Evolutionary conservation across 2,329 filamentous ascomycete species (phyloP), one percentile per base, ranked within the genome.

Genomic region (Cercospora sp.): DNA sequence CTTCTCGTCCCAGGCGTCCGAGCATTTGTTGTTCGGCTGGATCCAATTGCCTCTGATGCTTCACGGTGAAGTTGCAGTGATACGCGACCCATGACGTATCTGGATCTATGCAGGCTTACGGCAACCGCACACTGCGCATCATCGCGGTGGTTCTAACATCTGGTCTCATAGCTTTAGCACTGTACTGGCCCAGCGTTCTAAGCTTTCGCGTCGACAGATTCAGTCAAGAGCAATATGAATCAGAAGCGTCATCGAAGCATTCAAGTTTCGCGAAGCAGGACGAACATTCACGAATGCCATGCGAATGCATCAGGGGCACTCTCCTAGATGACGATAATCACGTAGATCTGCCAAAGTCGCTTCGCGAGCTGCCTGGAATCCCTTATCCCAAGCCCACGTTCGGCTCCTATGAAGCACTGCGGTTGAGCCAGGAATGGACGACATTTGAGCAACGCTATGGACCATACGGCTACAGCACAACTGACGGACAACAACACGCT

Each of bases 351-450:
- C 58, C 58, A n/a, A 36, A 40, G 9, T 40, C 58, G 18, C 33
- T 40, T 40, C 31, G 13, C 20, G 13, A 40, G 13, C 30, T 40
- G n/a, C 31, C 33, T 26, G 33, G 18, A 33, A 20, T 13, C 20
- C 8, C n/a, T 7, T 69, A 63, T 59, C 60, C 67, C 16, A 33
- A 63, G 18, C 57, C 63, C 10, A 65, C 67, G 5, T 58, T 60
- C 42, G 72, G 72, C 1, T 73, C 71, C 2, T 73, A 72, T 57
- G 68, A 70, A 23, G 65, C 67, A 7, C 60, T 74, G 13, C 63
- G 70, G 12, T 59, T 74, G 30, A 67, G 70, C 36, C 86, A 91
- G 73, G 88, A 89, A 5, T 86, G 91, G 61, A 86, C 91, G 88
- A 89, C 10, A 83, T 82, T 20, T 84, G 68, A 85, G 57, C 80